A percentile compares a stretch with the other conserved stretches of the same genome.
Conservation (phyloP, 2,329 filamentous ascomycete genomes). For the Talaromyces piceae region DNA sequence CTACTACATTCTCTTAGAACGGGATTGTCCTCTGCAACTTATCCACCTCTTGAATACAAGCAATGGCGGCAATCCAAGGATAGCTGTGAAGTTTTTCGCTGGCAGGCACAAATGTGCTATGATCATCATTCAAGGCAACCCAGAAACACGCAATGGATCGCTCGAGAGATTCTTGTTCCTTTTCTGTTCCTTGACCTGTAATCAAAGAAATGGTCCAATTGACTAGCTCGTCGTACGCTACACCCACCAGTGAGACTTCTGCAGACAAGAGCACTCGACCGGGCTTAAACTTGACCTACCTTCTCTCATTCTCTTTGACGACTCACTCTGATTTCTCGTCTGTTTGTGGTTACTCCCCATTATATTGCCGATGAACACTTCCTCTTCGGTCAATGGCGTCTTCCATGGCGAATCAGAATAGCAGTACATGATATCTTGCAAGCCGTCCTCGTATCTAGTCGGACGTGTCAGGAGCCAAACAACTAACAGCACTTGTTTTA, state of each 20-base stretch:
- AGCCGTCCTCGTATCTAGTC: slow-evolving; percentile 43
- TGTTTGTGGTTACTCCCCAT: slow-evolving; percentile 27
- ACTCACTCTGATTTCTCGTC: slow-evolving; percentile 17
- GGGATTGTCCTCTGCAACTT: slow-evolving; percentile 15
- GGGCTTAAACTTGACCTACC: slow-evolving; percentile 12
- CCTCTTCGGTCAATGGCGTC: slow-evolving; percentile 42
- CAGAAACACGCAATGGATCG: slow-evolving; percentile 21
- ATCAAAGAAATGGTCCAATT: slow-evolving; percentile 17
- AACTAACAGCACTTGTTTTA: slow-evolving; percentile 3
- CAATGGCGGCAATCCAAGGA: slow-evolving; percentile 19
- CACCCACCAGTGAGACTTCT: too few species aligned
- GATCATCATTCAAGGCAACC: slow-evolving; percentile 11
- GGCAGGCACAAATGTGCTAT: background rate
- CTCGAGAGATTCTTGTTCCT: slow-evolving; percentile 17
- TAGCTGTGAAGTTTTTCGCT: slow-evolving; percentile 16
- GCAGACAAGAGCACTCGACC: too few species aligned
- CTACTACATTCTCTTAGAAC: too few species aligned
- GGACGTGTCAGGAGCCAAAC: slow-evolving; percentile 1
- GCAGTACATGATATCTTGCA: slow-evolving; percentile 21
- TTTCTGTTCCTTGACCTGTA: slow-evolving; percentile 13
- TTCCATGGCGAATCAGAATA: slow-evolving; percentile 43
- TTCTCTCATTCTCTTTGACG: slow-evolving; percentile 17
- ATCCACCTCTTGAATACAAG: slow-evolving; percentile 19
- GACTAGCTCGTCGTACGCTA: slow-evolving; percentile 19
- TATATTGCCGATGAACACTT: slow-evolving; percentile 53